Base-by-base conservation (phyloP, 129 eudicot species). In the Saussurea involucrata region DNA sequence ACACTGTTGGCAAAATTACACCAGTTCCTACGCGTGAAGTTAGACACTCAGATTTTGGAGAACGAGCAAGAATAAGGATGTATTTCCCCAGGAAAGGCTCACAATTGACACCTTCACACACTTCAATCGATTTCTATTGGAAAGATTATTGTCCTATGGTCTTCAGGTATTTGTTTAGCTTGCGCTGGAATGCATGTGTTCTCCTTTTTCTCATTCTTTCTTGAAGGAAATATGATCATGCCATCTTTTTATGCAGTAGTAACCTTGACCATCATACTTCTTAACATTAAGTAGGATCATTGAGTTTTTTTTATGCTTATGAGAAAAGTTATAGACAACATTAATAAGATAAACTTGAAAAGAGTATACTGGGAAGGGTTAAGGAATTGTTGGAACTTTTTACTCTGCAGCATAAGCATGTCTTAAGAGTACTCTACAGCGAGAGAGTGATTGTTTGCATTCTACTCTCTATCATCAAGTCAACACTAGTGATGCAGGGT, bases 131-230 rank as follows among this genome's bases (percentile, higher is more conserved):
- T 75, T 92, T 92, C 80, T 72, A 87, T 68, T 92, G 97, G 97
- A 92, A 86, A 80, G 97, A 92, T 55, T 92, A 92, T 74, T 92
- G 97, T 75, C 97, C 97, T 67, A 89, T 87, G 96, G 93, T 90
- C 36, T 92, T 92, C 93, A 92, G 97, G 97, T 92, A 80, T 53
- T 27, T 60, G 32, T 68, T 73, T 1, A 22, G 9, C 36, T 72
- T 17, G 53, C 44, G 24, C 58, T 20, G 25, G 65, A 20, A 13
- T 22, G 10, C 65, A 60, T 60, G 28, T 60, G 28, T 60, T 20
- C 27, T 60, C 8, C 7, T 60, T 60, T 22, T 8, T 18, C 10
- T 8, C 6, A 18, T 22, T 49, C 60, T 49, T 60, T 60, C 28
- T 21, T 60, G 28, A 21, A 58, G 64, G 13, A 60, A 13, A 22